A percentile compares a stretch with the other conserved stretches of the same genome.
Evolutionary conservation across 1,284 basidiomycete species (phyloP).

Genomic region (Moesziomyces sp.): DNA sequence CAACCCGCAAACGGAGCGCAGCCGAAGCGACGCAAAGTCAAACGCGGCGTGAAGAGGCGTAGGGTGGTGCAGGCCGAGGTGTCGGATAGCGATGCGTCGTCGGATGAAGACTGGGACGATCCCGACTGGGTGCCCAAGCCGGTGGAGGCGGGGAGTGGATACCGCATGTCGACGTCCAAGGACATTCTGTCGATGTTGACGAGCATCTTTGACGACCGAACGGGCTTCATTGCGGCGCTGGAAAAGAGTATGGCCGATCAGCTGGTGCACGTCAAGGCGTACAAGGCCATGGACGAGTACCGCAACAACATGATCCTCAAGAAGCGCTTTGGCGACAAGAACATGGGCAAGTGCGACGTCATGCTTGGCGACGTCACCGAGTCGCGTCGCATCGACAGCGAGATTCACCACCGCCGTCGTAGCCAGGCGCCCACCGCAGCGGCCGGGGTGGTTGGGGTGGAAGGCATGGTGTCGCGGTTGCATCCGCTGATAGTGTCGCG

Average conservation of each 20-base stretch:
- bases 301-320: slow-evolving; percentile 66
- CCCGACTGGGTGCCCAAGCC: slow-evolving; percentile 57
- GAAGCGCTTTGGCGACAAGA: slow-evolving; percentile 61
- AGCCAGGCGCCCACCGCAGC: neutral
- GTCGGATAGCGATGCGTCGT: slow-evolving; percentile 42
- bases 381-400: slow-evolving; percentile 49
- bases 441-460: slow-evolving; percentile 15
- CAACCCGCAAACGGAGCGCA: slow-evolving; percentile 1
- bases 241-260: slow-evolving; percentile 63
- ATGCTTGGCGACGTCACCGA: slow-evolving; percentile 64
- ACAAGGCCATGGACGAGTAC: slow-evolving; percentile 57
- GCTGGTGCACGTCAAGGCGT: slow-evolving; percentile 57
- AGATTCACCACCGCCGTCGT: slow-evolving; percentile 27
- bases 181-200: slow-evolving; percentile 65
- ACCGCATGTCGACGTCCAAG: slow-evolving; percentile 55
- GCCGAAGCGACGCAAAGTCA: neutral
- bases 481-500: slow-evolving; percentile 61
- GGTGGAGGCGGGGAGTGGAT: slow-evolving; percentile 55
- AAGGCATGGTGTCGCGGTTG: slow-evolving; percentile 40
- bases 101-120: slow-evolving; percentile 48
- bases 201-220: slow-evolving; percentile 64
- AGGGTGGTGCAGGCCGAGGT: slow-evolving; percentile 8
- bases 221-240: slow-evolving; percentile 60
- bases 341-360: slow-evolving; percentile 64
- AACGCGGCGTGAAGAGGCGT: neutral